Evolutionary conservation across 306 rosid genomes (phyloP).

Genomic region (Fragaria vesca): DNA sequence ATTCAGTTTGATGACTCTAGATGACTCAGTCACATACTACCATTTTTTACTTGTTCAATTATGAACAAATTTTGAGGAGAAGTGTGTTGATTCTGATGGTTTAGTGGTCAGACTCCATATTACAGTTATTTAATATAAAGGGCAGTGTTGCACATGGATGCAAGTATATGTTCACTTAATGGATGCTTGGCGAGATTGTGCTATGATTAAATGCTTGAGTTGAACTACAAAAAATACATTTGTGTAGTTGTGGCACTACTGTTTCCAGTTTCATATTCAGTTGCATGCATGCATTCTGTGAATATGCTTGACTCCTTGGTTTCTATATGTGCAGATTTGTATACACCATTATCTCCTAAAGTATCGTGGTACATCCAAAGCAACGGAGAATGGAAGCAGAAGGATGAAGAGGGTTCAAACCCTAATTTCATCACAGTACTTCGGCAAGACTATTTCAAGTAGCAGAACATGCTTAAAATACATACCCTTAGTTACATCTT

Average conservation of each 20-base stretch:
- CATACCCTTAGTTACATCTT: neutral
- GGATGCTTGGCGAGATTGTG: neutral
- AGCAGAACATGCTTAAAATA: constrained; percentile 12
- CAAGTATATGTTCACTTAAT: neutral
- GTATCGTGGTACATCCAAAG: constrained; percentile 72
- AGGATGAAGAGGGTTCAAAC: constrained; percentile 54
- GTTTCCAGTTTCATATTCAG: neutral
- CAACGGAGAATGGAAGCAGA: constrained; percentile 63
- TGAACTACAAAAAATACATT: neutral
- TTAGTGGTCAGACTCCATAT: neutral
- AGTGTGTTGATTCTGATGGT: neutral
- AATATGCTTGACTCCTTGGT: constrained; percentile 10
- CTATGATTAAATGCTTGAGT: neutral
- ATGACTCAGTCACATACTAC: neutral
- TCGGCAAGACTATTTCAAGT: constrained; percentile 73
- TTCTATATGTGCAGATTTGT: constrained; percentile 48
- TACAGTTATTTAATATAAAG: neutral
- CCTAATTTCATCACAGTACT: constrained; percentile 48
- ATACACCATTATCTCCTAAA: constrained; percentile 68
- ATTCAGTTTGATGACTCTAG: neutral
- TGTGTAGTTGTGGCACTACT: neutral
- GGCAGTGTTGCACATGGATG: neutral
- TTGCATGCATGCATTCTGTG: neutral
- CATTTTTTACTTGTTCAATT: neutral
- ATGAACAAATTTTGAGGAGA: neutral